Conservation (phyloP, 352 stramenopile species). For the Phytophthora foliorum region DNA sequence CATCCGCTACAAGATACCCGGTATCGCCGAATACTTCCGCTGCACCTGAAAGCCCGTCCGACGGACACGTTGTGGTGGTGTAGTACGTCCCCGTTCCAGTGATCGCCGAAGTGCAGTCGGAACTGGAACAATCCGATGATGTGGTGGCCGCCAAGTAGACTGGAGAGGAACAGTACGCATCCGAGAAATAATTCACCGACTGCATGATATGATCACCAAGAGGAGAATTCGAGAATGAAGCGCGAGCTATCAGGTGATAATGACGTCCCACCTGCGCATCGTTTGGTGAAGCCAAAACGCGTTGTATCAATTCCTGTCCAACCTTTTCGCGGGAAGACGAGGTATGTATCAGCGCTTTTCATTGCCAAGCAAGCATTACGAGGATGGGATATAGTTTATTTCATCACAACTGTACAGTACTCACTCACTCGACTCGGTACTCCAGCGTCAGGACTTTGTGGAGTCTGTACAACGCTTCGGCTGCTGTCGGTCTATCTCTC, state of each 20-base stretch:
- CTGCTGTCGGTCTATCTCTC: conserved; percentile 31
- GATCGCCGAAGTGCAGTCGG: conserved; percentile 18
- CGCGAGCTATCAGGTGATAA: not conserved
- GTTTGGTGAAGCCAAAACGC: not conserved
- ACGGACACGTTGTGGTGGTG: conserved; percentile 27
- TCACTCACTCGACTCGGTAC: conserved; percentile 5
- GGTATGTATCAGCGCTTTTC: not conserved
- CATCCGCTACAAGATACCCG: conserved; percentile 18
- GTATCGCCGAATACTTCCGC: conserved; percentile 21
- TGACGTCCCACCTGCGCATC: not conserved
- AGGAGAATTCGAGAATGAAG: conserved; percentile 18
- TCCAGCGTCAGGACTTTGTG: conserved; percentile 25
- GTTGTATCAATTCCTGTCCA: not conserved
- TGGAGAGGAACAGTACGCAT: conserved; percentile 20
- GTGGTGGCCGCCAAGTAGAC: conserved; percentile 11
- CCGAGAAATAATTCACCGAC: conserved; percentile 29
- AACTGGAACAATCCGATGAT: conserved; percentile 18
- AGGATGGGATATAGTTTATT: not conserved
- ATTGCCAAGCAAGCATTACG: too few relatives aligned
- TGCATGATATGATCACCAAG: conserved; percentile 6
- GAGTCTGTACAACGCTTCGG: conserved; percentile 42
- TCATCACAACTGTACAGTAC: too few relatives aligned
- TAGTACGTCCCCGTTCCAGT: conserved; percentile 14
- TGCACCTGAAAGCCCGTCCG: conserved; percentile 14
- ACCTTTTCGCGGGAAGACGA: not conserved